Evolutionary conservation across 2,329 filamentous ascomycete species (phyloP).

Genomic region (Chalaropsis ovoidea): DNA sequence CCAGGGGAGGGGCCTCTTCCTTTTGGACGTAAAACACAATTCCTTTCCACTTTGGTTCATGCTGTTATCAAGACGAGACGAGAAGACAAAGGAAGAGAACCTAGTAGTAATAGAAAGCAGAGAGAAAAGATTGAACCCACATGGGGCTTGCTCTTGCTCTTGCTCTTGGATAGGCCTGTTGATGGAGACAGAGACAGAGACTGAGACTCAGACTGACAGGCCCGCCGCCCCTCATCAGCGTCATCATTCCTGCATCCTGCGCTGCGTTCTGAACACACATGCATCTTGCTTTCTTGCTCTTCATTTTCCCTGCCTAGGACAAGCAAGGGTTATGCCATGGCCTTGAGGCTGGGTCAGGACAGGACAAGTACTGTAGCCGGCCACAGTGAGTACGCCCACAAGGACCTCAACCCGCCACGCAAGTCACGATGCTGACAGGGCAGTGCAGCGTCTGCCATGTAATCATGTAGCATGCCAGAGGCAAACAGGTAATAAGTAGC

Average conservation of each 20-base stretch:
- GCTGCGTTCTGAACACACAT: neutral
- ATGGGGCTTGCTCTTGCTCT: neutral
- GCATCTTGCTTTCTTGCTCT: neutral
- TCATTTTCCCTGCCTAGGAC: neutral
- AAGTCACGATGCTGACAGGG: neutral
- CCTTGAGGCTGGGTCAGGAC: neutral
- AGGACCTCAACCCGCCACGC: neutral
- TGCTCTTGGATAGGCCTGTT: neutral
- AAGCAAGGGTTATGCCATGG: neutral
- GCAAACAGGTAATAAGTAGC: neutral
- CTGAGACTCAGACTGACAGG: too few relatives aligned
- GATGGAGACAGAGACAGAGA: neutral
- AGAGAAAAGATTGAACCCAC: conserved; percentile 1
- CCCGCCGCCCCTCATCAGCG: conserved; percentile 7
- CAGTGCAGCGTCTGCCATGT: neutral
- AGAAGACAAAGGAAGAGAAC: neutral
- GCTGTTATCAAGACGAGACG: neutral
- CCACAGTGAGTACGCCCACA: neutral
- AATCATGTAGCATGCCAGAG: neutral
- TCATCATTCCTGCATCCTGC: conserved; percentile 7
- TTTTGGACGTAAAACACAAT: neutral
- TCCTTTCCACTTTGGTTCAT: conserved; percentile 11
- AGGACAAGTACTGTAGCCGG: neutral
- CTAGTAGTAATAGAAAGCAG: neutral
- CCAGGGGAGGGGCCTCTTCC: conserved; percentile 3